Evolutionary conservation across 2,329 filamentous ascomycete genomes (phyloP), one percentile per base, ranked within the genome.

Genomic region (Aspergillus brasiliensis): DNA sequence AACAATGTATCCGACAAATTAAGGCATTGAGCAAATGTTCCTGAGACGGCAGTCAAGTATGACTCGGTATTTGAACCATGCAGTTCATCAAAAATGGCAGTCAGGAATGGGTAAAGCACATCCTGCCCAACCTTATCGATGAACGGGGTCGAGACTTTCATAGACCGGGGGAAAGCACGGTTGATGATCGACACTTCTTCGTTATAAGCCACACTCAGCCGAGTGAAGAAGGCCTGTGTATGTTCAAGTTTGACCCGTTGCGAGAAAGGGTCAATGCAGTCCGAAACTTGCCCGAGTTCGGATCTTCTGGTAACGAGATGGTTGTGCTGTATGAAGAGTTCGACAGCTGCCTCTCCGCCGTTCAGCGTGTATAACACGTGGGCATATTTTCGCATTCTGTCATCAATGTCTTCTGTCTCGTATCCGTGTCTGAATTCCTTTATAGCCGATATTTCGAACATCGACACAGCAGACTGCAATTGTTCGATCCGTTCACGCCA

Each of bases 391-490:
- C 85, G 87, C 94, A 98, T 97, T 56, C 88, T 84, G 2, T 91
- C 92, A 65, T 96, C 90, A 56, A 96, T 87, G 73, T 99, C 94
- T 79, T 90, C 91, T 46, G 87, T 88, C 73, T 95, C 91, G 66
- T 96, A 96, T 3, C 92, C 95, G 71, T 95, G 90, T 75, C 96
- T 91, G 67, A 99, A 99, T 74, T 99, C 95, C 51, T 90, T 86
- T 54, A 97, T 79, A 3, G 96, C 93, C 3, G 93, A 92, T 58
- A 89, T 92, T 77, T 98, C 94, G 69, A 99, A 99, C 60, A 95
- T 88, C 38, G 84, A 84, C 65, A 89, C 86, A 84, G 96, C 92
- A 23, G 83, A 84, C 38, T 85, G 81, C 19, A 99, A 80, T 71
- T 89, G 91, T 62, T 90, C 86, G 68, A 90, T 86, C 46, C 94